Evolutionary conservation across 2,329 filamentous ascomycete species (phyloP).

Genomic region (Kalmusia sp.): DNA sequence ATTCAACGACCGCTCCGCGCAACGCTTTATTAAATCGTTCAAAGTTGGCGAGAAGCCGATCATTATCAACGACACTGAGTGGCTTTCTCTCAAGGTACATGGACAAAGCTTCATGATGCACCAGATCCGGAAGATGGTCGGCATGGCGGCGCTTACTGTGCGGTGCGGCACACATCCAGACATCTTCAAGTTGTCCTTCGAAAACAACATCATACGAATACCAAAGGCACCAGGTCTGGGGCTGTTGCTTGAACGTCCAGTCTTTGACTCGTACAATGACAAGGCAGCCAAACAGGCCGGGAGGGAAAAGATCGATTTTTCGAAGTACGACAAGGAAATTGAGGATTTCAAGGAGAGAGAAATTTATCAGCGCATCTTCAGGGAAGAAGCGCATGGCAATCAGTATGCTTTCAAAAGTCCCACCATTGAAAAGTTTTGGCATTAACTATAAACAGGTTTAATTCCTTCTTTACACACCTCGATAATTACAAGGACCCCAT

Average conservation of each 20-base stretch:
- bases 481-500: conserved; percentile 58
- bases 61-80: conserved; percentile 89
- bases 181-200: conserved; percentile 78
- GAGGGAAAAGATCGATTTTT: conserved; percentile 77
- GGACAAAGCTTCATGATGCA: conserved; percentile 99
- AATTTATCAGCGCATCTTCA: conserved; percentile 92
- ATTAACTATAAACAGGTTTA: conserved; percentile 44
- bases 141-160: conserved; percentile 84
- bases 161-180: conserved; percentile 79
- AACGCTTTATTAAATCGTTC: conserved; percentile 93
- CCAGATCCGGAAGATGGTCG: conserved; percentile 99
- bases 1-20: conserved; percentile 80
- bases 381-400: conserved; percentile 85
- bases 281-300: conserved; percentile 69
- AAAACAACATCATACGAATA: conserved; percentile 76
- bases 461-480: conserved; percentile 58
- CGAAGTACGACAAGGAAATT: conserved; percentile 78
- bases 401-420: conserved; percentile 66
- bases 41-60: conserved; percentile 70
- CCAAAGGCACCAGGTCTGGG: conserved; percentile 93
- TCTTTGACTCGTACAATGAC: conserved; percentile 89
- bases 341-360: conserved; percentile 88
- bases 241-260: conserved; percentile 84
- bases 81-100: conserved; percentile 94
- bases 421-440: background rate